Conservation (phyloP, 1,284 basidiomycete genomes). For the Mycena sp. region DNA sequence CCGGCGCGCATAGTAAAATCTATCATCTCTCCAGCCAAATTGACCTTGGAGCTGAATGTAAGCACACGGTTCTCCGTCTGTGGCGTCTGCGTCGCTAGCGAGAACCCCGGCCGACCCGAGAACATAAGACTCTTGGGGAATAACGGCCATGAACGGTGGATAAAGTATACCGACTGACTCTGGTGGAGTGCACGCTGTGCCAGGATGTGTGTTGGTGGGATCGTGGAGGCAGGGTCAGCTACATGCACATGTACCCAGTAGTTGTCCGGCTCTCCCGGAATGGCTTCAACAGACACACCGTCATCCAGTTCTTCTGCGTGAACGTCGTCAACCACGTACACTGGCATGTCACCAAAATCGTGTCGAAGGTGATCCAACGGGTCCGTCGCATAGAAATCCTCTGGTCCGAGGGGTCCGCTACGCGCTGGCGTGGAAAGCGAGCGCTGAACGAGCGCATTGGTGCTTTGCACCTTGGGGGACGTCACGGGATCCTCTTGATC, state of each 20-base stretch:
- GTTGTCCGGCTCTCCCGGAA: slow-evolving; percentile 63
- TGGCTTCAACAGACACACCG: slow-evolving; percentile 84
- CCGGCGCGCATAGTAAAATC: slow-evolving; percentile 81
- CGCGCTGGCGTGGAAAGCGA: slow-evolving; percentile 37
- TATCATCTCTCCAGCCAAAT: slow-evolving; percentile 69
- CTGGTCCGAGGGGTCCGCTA: slow-evolving; percentile 53
- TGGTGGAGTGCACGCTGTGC: slow-evolving; percentile 63
- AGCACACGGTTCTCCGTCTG: slow-evolving; percentile 62
- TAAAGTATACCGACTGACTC: slow-evolving; percentile 68
- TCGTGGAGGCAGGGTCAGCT: slow-evolving; percentile 88
- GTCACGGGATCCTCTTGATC: slow-evolving; percentile 45
- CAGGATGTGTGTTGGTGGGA: slow-evolving; percentile 76
- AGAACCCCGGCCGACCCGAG: slow-evolving; percentile 66
- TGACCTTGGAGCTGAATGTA: slow-evolving; percentile 85
- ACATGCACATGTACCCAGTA: slow-evolving; percentile 93
- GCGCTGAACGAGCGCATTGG: slow-evolving; percentile 46
- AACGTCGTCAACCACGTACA: slow-evolving; percentile 91
- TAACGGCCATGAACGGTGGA: slow-evolving; percentile 74
- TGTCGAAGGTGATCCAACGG: slow-evolving; percentile 75
- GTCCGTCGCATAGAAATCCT: slow-evolving; percentile 68
- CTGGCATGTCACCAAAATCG: slow-evolving; percentile 86
- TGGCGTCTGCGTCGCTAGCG: slow-evolving; percentile 60
- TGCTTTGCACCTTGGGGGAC: slow-evolving; percentile 40
- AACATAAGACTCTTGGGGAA: slow-evolving; percentile 66
- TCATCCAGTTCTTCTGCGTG: slow-evolving; percentile 93